Conservation (phyloP, 169 alveolate species). For the Plasmodium fragile region DNA sequence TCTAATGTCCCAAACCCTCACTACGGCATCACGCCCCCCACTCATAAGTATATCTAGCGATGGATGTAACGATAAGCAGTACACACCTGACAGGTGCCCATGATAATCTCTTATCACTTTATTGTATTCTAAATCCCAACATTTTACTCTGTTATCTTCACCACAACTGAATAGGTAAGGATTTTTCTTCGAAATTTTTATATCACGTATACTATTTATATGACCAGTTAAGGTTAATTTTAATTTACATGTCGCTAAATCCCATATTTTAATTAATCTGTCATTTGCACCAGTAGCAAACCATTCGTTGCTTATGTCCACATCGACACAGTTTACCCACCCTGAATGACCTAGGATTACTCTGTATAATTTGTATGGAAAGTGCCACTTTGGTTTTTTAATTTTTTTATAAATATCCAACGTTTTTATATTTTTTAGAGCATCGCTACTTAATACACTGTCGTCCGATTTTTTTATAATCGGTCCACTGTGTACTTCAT, state of each 20-base stretch:
- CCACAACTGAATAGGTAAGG: conserved; percentile 98
- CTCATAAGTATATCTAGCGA: conserved; percentile 95
- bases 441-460: conserved; percentile 78
- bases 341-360: conserved; percentile 99
- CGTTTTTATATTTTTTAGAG: conserved; percentile 80
- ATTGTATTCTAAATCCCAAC: conserved; percentile 99
- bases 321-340: conserved; percentile 98
- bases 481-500: conserved; percentile 27
- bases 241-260: conserved; percentile 96
- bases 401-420: conserved; percentile 77
- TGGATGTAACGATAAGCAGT: conserved; percentile 97
- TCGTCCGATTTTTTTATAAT: conserved; percentile 69
- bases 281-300: conserved; percentile 98
- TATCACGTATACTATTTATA: conserved; percentile 95
- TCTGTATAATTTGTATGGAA: conserved; percentile 97
- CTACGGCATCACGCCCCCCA: conserved; percentile 99
- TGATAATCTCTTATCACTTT: conserved; percentile 97
- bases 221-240: conserved; percentile 98
- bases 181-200: conserved; percentile 94
- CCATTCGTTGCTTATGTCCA: conserved; percentile 97
- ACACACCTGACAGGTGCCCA: conserved; percentile 98
- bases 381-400: conserved; percentile 93
- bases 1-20: conserved; percentile 99
- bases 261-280: conserved; percentile 98
- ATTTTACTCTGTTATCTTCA: conserved; percentile 97